A percentile compares a stretch with the other conserved stretches of the same genome.
phyloP scores from a whole-genome alignment of 2,329 filamentous ascomycete species.

The Xylogone sp. region DNA sequence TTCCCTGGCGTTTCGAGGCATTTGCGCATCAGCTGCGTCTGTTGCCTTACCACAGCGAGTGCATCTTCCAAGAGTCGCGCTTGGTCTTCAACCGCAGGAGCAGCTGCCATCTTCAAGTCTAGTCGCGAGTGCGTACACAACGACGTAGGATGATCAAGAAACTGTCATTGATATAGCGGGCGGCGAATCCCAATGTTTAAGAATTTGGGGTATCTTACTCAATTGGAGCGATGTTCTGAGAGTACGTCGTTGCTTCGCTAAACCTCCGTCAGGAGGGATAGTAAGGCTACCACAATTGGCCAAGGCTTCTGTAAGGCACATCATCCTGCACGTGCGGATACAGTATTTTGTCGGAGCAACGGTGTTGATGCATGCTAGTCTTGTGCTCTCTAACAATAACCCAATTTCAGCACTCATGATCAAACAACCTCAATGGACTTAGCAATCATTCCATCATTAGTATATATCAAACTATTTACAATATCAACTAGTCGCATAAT shows the following conservation, averaged over 20 bases:
- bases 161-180: not conserved
- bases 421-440: too few relatives aligned
- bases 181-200: not conserved
- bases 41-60: conserved; percentile 90
- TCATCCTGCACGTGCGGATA: not conserved
- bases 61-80: conserved; percentile 96
- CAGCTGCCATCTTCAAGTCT: conserved; percentile 41
- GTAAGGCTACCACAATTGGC: not conserved
- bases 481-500: too few relatives aligned
- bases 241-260: not conserved
- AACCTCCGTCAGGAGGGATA: not conserved
- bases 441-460: not conserved
- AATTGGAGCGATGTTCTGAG: not conserved
- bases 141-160: conserved; percentile 19
- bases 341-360: too few relatives aligned
- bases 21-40: conserved; percentile 95
- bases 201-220: not conserved
- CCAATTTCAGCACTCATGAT: too few relatives aligned
- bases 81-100: conserved; percentile 71
- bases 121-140: conserved; percentile 16
- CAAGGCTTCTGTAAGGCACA: not conserved
- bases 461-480: not conserved
- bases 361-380: too few relatives aligned
- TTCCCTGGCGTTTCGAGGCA: conserved; percentile 96
- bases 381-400: too few relatives aligned